Evolutionary conservation across 371 early-diverging fungal species (phyloP), one percentile per base, ranked within the genome.

Genomic region (Globomyces sp.): DNA sequence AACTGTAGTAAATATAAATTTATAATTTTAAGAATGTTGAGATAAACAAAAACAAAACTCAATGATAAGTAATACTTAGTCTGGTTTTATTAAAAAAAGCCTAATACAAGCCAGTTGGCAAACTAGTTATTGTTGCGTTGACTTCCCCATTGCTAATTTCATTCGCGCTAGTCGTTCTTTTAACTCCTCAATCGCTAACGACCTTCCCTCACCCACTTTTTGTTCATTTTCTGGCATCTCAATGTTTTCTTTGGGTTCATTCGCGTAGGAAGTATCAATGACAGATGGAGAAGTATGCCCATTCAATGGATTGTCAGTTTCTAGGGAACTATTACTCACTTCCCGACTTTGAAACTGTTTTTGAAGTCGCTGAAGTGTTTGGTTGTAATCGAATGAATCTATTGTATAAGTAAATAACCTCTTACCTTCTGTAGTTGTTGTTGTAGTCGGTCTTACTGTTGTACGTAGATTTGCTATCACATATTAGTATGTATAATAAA

Each of bases 151-250:
- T 24, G 24, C 24, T 24, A 24, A 24, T 24, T 86, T 87, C 85
- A 87, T 85, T 44, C 74, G 65, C 1, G 84, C 87, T 5, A 87
- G 63, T 55, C 81, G 66, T 70, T 86, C 87, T 61, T 83, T 85
- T 57, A 87, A 71, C n/a, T 80, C 75, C 41, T 77, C 78, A 1
- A 86, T 84, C 10, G 84, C 77, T 47, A 82, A 11, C 10, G 24
- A 34, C 5, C 55, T 10, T 24, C 6, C 4, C 11, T 4, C 11
- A 36, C n/a, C 44, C 45, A 43, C 58, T 11, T 36, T 58, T 58
- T 55, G 55, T 4, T 39, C 55, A 55, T 55, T 40, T 39, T 13
- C 40, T 24, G 4, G 39, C 44, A 44, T 8, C 2, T 3, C 9
- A 43, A 46, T 24, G 4, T 24, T 24, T 6, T 9, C 36, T 3